Percentiles rank a stretch among this genome's conserved stretches.
Conservation (phyloP, 257 asterid genomes). For the Thymus mandschuricus region DNA sequence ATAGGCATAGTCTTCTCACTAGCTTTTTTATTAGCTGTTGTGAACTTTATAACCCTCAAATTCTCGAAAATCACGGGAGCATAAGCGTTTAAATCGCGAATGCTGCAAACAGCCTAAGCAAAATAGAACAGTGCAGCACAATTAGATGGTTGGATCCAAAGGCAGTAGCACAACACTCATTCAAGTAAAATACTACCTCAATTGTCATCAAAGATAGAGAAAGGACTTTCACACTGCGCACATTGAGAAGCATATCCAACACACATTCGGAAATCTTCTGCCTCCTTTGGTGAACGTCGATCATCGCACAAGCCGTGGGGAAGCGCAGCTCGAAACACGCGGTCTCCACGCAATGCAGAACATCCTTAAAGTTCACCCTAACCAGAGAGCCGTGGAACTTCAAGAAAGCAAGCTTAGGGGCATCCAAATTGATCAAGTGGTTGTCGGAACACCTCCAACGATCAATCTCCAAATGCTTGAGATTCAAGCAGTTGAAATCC, state of each 20-base stretch:
- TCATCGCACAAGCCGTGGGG: constrained; percentile 40
- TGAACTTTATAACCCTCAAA: constrained; percentile 53
- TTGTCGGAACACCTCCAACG: constrained; percentile 49
- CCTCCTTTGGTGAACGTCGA: constrained; percentile 35
- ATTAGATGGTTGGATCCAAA: background rate
- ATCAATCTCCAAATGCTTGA: constrained; percentile 45
- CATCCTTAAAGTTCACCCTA: constrained; percentile 40
- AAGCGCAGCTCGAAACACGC: constrained; percentile 41
- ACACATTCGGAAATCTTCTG: constrained; percentile 32
- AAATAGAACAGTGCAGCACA: background rate
- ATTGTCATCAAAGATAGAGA: constrained; percentile 44
- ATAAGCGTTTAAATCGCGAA: constrained; percentile 33
- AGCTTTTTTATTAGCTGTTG: constrained; percentile 35
- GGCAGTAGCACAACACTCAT: background rate
- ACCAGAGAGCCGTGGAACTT: constrained; percentile 45
- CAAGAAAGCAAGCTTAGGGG: constrained; percentile 48
- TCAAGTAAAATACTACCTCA: constrained; percentile 41
- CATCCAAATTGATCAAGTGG: constrained; percentile 45
- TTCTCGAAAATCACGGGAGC: constrained; percentile 41
- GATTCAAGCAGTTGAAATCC: constrained; percentile 41
- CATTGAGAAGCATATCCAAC: constrained; percentile 39
- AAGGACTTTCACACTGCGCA: constrained; percentile 41
- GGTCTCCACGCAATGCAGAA: constrained; percentile 34
- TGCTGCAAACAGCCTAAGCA: constrained; percentile 38
- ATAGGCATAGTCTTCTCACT: constrained; percentile 32